Evolutionary conservation across 192 early-diverging fungal species (phyloP).

Genomic region (Coemansia aciculifera): DNA sequence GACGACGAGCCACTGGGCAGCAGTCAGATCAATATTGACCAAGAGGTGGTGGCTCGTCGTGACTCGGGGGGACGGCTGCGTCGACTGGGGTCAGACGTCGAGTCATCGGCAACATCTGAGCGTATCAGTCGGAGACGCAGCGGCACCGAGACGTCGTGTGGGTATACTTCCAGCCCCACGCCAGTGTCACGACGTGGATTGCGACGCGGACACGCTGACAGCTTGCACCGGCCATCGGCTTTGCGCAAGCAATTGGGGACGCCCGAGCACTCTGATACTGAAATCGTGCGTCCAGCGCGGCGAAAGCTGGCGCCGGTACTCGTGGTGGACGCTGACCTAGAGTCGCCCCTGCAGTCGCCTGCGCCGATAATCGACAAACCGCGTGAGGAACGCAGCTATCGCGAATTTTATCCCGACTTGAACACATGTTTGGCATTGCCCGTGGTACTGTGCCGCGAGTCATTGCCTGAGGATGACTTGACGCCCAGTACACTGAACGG

Average conservation of each 20-base stretch:
- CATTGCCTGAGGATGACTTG: not conserved
- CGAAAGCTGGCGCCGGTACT: slow-evolving; percentile 4
- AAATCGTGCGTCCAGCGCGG: not conserved
- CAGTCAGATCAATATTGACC: not conserved
- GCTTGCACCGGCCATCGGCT: slow-evolving; percentile 16
- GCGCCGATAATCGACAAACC: slow-evolving; percentile 60
- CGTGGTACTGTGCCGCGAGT: slow-evolving; percentile 9
- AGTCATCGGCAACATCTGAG: not conserved
- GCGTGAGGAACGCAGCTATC: slow-evolving; percentile 81
- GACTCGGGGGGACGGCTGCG: not conserved
- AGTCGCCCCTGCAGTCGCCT: slow-evolving; percentile 12
- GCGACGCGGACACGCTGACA: slow-evolving; percentile 29
- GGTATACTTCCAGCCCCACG: slow-evolving; percentile 44
- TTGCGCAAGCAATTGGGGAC: slow-evolving; percentile 14
- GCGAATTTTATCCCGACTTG: slow-evolving; percentile 81
- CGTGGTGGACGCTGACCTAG: not conserved
- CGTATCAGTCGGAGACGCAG: not conserved
- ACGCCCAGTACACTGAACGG: not conserved
- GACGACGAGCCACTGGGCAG: not conserved
- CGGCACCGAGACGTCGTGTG: not conserved
- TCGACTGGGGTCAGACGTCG: not conserved
- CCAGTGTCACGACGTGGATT: slow-evolving; percentile 16
- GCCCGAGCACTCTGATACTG: not conserved
- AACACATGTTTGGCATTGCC: slow-evolving; percentile 51
- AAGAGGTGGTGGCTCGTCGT: not conserved